Evolutionary conservation across 1,284 basidiomycete species (phyloP).

Genomic region (Moesziomyces antarcticus): DNA sequence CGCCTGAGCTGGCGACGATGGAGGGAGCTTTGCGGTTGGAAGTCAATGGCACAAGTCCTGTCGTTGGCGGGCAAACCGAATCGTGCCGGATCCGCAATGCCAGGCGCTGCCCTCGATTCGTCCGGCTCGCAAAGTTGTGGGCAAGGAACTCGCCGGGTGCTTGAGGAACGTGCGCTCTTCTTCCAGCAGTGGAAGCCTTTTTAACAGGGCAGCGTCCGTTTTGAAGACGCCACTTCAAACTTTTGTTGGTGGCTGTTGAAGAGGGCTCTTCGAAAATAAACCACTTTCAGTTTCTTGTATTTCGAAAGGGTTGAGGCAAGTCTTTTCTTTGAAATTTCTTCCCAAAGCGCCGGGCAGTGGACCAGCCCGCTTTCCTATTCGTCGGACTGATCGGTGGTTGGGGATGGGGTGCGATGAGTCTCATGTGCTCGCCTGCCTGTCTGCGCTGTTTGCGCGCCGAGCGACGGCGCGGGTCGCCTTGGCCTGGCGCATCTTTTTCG

Average conservation of each 20-base stretch:
- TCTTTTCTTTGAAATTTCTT: background rate
- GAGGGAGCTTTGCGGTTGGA: no score
- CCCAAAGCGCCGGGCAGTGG: background rate
- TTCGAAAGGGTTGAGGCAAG: background rate
- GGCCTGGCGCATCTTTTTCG: no score
- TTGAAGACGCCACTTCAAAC: background rate
- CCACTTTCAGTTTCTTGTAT: background rate
- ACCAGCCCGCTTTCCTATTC: slow-evolving; percentile 3
- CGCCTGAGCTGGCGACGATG: no score
- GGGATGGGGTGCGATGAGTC: slow-evolving; percentile 11
- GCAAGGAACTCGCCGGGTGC: background rate
- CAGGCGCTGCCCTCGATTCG: no score
- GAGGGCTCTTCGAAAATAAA: no score
- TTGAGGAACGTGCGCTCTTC: background rate
- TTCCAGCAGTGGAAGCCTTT: background rate
- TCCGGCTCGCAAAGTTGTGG: no score
- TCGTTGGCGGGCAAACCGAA: background rate
- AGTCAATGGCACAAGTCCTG: no score
- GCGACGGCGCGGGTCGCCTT: no score
- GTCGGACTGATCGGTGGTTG: slow-evolving; percentile 16
- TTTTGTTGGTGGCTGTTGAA: background rate
- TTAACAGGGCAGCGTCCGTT: background rate
- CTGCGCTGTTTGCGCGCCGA: no score
- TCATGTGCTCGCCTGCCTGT: background rate
- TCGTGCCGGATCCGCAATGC: background rate